Evolutionary conservation across 768 basidiomycete genomes (phyloP), one percentile per base, ranked within the genome.

Genomic region (Lentinula raphanica): DNA sequence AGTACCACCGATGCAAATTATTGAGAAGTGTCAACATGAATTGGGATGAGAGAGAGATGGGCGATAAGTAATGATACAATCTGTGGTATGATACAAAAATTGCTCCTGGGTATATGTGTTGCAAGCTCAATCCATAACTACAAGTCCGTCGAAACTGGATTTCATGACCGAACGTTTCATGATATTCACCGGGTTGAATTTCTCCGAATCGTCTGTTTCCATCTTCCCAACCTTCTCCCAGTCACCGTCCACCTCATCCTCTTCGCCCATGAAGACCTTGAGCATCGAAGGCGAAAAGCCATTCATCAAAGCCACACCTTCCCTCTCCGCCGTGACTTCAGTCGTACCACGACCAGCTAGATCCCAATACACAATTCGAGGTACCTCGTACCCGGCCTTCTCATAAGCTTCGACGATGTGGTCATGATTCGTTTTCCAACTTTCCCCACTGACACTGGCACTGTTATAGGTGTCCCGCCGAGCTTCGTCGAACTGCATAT

Each of bases 351-450:
- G 58, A 0, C 59, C 62, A 3, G 69, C 68, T 66, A 90, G 68
- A 66, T 90, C 76, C 88, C 88, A 90, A 67, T 80, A 90, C 35
- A 90, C 85, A 51, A 91, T 75, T 72, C 90, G 77, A 17, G 88
- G 89, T 27, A 90, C 68, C 59, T 86, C 81, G 63, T 90, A 90
- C 58, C 88, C 88, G 4, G 83, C 85, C 59, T 76, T 67, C 46
- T 65, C 64, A 62, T 84, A 91, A 65, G 76, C 82, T 58, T 71
- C 65, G 66, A 76, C 77, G 39, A 90, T 79, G 21, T 67, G 67
- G 32, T 85, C 78, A 63, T 89, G 79, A 46, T 82, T 87, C 38
- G 87, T 90, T 63, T 80, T 76, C 84, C 86, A 88, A 0, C n/a
- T 6, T 12, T 36, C 23, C 5, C 15, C 15, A 11, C 17, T 21